phyloP scores from a whole-genome alignment of 805 yeast genomes.

The Jamesozyma hellenica region DNA sequence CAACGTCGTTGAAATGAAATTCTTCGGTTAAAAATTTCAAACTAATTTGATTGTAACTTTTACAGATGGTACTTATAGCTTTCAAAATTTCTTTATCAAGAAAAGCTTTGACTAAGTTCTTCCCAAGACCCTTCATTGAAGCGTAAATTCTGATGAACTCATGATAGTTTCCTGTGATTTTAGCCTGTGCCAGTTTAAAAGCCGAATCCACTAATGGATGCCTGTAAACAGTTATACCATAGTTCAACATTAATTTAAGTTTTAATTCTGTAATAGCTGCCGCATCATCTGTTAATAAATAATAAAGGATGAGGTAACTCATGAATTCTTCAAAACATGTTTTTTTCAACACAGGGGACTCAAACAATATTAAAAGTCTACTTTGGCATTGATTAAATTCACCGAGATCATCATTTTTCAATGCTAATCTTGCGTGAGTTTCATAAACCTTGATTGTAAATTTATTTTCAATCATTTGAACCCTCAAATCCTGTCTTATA shows the following conservation, averaged over 20 bases:
- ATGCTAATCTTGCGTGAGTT: constrained; percentile 77
- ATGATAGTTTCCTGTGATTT: constrained; percentile 40
- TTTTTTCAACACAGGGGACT: constrained; percentile 28
- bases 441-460: constrained; percentile 77
- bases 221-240: constrained; percentile 8
- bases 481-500: constrained; percentile 85
- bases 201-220: constrained; percentile 20
- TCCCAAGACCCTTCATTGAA: constrained; percentile 34
- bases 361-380: constrained; percentile 58
- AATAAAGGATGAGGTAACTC: constrained; percentile 64
- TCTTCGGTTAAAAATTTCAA: constrained; percentile 31
- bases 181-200: constrained; percentile 26
- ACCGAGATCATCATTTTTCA: constrained; percentile 75
- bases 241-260: constrained; percentile 14
- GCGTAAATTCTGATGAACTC: constrained; percentile 38
- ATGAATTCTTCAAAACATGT: constrained; percentile 49
- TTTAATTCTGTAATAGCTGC: constrained; percentile 19
- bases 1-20: constrained; percentile 33
- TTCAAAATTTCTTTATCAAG: constrained; percentile 47
- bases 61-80: constrained; percentile 46
- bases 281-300: constrained; percentile 60
- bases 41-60: constrained; percentile 43
- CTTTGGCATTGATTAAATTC: constrained; percentile 94
- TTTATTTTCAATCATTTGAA: constrained; percentile 71
- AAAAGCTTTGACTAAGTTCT: constrained; percentile 42